phyloP scores from a whole-genome alignment of 164 flowering plant genomes.

The Stephania cephalantha region DNA sequence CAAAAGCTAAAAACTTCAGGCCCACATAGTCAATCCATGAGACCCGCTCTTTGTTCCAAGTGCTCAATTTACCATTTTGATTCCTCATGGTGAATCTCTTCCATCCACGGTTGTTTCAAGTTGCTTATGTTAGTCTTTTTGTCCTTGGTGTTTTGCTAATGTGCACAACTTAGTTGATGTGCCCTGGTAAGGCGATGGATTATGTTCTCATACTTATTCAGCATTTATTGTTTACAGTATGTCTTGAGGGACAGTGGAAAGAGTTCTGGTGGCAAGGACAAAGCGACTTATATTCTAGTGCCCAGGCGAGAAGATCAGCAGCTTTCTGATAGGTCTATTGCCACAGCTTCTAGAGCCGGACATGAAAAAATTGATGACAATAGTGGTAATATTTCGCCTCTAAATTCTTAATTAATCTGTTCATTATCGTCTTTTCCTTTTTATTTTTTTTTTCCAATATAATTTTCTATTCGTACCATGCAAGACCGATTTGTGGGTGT shows the following conservation, averaged over 20 bases:
- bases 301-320: conserved; percentile 51
- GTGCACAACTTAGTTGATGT: not conserved
- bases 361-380: conserved; percentile 39
- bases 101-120: not conserved
- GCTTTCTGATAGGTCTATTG: conserved; percentile 35
- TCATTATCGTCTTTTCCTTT: not conserved
- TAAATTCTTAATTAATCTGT: not conserved
- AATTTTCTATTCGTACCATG: not conserved
- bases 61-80: not conserved
- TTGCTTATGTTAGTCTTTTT: not conserved
- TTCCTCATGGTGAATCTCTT: not conserved
- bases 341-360: conserved; percentile 29
- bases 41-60: too few relatives aligned
- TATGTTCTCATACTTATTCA: conserved; percentile 6
- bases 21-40: too few relatives aligned
- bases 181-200: not conserved
- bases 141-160: not conserved
- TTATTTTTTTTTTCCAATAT: too few relatives aligned
- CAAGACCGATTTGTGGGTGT: not conserved
- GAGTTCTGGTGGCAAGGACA: conserved; percentile 46
- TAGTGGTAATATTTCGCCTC: conserved; percentile 33
- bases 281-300: conserved; percentile 41
- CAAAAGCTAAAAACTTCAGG: too few relatives aligned
- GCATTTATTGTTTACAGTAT: conserved; percentile 39
- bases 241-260: conserved; percentile 56